Conservation (phyloP, 2,329 filamentous ascomycete species). For the Pezicula rhizophila region DNA sequence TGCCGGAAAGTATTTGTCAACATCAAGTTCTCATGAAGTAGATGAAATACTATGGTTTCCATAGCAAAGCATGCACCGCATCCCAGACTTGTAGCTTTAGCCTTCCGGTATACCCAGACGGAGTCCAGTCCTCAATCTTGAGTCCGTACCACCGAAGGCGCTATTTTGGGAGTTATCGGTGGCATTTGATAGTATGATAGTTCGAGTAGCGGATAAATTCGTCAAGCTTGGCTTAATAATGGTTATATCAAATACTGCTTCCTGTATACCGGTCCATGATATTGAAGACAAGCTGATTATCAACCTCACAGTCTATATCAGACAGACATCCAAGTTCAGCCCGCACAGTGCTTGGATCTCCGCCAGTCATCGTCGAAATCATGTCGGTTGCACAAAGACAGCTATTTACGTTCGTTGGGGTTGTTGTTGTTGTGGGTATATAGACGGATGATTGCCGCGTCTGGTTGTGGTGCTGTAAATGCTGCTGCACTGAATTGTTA, state of each 20-base stretch:
- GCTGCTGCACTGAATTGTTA: constrained; percentile 6
- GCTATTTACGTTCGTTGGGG: constrained; percentile 20
- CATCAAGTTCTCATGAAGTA: no score
- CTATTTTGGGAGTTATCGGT: no score
- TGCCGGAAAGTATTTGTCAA: no score
- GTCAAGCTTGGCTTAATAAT: not conserved
- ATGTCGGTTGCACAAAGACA: constrained; percentile 37
- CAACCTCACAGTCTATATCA: constrained; percentile 35
- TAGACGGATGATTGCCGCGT: constrained; percentile 10
- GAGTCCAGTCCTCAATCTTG: not conserved
- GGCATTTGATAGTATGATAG: no score
- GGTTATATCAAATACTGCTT: constrained; percentile 13
- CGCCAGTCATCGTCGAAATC: constrained; percentile 36
- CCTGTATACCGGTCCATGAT: constrained; percentile 38
- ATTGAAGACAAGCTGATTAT: constrained; percentile 35
- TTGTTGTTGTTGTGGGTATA: constrained; percentile 8
- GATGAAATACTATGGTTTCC: no score
- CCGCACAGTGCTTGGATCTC: constrained; percentile 30
- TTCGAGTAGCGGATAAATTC: no score
- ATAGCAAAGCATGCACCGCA: no score
- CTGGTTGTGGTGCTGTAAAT: constrained; percentile 7
- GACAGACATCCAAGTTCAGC: constrained; percentile 33
- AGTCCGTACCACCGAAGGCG: not conserved
- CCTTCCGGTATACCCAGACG: no score
- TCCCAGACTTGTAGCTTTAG: no score